Conservation (phyloP, 345 rosid genomes). For the Laguncularia racemosa region DNA sequence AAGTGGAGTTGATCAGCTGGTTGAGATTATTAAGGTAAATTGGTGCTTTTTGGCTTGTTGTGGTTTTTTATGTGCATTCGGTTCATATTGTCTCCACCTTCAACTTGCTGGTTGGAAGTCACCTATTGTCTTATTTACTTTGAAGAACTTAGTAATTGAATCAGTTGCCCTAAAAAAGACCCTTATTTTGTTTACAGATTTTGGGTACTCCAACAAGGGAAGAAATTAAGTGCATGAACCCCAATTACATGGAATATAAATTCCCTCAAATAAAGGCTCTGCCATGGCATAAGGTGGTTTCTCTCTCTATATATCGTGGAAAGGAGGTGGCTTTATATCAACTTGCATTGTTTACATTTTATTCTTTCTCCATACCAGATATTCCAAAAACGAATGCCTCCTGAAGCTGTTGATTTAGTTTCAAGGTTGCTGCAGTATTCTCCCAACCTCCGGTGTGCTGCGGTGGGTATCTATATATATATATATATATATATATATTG, state of each 20-base stretch:
- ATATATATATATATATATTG: too few species aligned
- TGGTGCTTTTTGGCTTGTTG: too few species aligned
- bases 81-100: not conserved
- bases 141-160: too few species aligned
- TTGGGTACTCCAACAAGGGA: slow-evolving; percentile 98
- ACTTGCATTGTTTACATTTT: not conserved
- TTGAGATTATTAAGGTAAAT: slow-evolving; percentile 90
- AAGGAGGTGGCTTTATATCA: not conserved
- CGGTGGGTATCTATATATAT: slow-evolving; percentile 75
- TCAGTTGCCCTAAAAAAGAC: too few species aligned
- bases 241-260: slow-evolving; percentile 88
- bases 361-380: slow-evolving; percentile 34
- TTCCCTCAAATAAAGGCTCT: slow-evolving; percentile 99
- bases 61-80: too few species aligned
- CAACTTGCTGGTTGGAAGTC: not conserved
- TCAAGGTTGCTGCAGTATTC: slow-evolving; percentile 96
- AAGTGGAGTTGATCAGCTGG: slow-evolving; percentile 96
- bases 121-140: not conserved
- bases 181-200: slow-evolving; percentile 30
- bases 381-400: slow-evolving; percentile 95
- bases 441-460: slow-evolving; percentile 77
- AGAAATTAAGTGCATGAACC: slow-evolving; percentile 99
- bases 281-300: slow-evolving; percentile 94
- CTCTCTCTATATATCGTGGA: not conserved
- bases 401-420: slow-evolving; percentile 94